These are phyloP conservation scores for Cutaneotrichosporon cutaneum DNA, from an alignment of 1,284 basidiomycete genomes.

Conservation along the genomic window DNA sequence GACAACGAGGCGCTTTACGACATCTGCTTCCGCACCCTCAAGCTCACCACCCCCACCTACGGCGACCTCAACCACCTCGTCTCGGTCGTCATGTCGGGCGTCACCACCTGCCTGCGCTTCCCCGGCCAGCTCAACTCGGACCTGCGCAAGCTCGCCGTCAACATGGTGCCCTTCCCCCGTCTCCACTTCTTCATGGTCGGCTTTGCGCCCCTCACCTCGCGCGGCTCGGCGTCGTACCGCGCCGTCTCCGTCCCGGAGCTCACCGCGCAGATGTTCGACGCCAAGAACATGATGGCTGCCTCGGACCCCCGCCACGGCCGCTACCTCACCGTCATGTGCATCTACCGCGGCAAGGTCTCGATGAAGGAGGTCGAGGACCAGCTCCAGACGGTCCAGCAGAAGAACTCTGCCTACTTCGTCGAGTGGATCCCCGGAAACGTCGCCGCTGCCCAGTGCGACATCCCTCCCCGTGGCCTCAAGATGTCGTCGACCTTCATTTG, in stretches of 20 bases:
- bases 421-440: slow-evolving; percentile 99
- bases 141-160: slow-evolving; percentile 93
- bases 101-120: slow-evolving; percentile 61
- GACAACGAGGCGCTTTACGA: slow-evolving; percentile 99
- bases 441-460: slow-evolving; percentile 88
- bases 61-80: slow-evolving; percentile 97
- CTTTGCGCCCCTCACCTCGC: slow-evolving; percentile 90
- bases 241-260: slow-evolving; percentile 94
- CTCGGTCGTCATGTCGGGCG: slow-evolving; percentile 94
- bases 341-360: slow-evolving; percentile 98
- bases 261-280: slow-evolving; percentile 97
- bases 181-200: slow-evolving; percentile 99
- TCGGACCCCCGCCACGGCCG: slow-evolving; percentile 80
- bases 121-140: slow-evolving; percentile 99
- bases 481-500: slow-evolving; percentile 97
- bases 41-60: slow-evolving; percentile 89
- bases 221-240: slow-evolving; percentile 89
- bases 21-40: slow-evolving; percentile 95
- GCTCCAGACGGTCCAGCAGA: slow-evolving; percentile 95
- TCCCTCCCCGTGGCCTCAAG: slow-evolving; percentile 86
- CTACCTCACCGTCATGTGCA: slow-evolving; percentile 76
- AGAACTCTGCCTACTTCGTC: slow-evolving; percentile 96
- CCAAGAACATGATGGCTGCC: slow-evolving; percentile 95
- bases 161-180: slow-evolving; percentile 99
- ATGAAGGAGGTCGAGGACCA: slow-evolving; percentile 99